Evolutionary conservation across 768 basidiomycete species (phyloP).

Genomic region (Leccinum ochraceum): DNA sequence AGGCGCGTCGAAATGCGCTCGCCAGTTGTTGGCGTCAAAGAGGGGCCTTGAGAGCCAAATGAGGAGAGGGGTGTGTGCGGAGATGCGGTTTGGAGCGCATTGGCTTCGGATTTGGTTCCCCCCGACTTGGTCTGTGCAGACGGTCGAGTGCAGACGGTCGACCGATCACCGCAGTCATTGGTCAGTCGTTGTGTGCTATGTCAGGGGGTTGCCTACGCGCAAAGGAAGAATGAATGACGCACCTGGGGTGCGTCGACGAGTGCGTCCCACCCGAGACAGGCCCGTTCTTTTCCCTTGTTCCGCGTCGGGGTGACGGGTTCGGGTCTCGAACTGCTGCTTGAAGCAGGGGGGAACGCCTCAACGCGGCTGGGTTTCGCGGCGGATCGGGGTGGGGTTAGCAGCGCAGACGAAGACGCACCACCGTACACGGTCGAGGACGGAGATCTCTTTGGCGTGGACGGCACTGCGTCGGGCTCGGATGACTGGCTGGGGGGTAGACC

Average conservation of each 20-base stretch:
- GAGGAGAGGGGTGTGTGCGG: neutral
- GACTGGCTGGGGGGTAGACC: slow-evolving; percentile 17
- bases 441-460: slow-evolving; percentile 20
- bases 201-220: neutral
- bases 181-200: slow-evolving; percentile 14
- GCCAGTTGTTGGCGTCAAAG: slow-evolving; percentile 13
- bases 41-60: slow-evolving; percentile 1
- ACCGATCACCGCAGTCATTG: neutral
- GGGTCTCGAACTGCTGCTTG: neutral
- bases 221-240: neutral
- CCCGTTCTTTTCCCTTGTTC: slow-evolving; percentile 28
- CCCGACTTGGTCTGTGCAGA: slow-evolving; percentile 7
- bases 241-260: slow-evolving; percentile 10
- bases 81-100: neutral
- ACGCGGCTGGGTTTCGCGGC: neutral
- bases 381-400: slow-evolving; percentile 28
- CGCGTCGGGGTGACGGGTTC: slow-evolving; percentile 25
- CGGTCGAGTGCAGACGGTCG: neutral
- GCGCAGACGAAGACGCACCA: neutral
- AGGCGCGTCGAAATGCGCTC: slow-evolving; percentile 26
- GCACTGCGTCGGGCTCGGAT: slow-evolving; percentile 2
- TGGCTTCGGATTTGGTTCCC: neutral
- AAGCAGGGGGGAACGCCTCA: neutral
- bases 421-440: neutral
- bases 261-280: slow-evolving; percentile 2